A percentile compares a stretch with the other conserved stretches of the same genome.
These are phyloP conservation scores for Paracorniculantispora psalliotae DNA, from an alignment of 2,329 filamentous ascomycete species.

Conservation along the genomic window DNA sequence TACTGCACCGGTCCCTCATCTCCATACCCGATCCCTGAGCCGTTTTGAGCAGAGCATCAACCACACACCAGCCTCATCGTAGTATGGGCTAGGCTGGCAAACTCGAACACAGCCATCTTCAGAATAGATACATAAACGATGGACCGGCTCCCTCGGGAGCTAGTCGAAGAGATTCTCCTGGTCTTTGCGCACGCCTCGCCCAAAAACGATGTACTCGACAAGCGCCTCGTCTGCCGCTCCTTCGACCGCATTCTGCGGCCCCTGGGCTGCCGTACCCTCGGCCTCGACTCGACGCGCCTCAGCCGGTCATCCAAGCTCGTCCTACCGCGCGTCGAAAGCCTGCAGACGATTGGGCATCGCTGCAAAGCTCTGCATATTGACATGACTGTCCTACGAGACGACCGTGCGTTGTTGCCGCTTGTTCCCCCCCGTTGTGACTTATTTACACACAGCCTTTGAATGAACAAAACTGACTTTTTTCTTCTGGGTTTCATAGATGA, in stretches of 20 bases:
- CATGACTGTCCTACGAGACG: slow-evolving; percentile 48
- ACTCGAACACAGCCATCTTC: neutral
- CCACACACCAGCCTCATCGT: neutral
- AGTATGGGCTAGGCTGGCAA: too few relatives aligned
- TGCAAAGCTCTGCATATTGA: slow-evolving; percentile 48
- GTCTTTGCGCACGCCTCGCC: slow-evolving; percentile 35
- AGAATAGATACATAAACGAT: slow-evolving; percentile 22
- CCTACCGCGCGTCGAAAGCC: slow-evolving; percentile 33
- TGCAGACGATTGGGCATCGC: slow-evolving; percentile 42
- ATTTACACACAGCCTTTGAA: too few relatives aligned
- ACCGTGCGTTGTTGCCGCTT: slow-evolving; percentile 38
- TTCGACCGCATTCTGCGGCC: slow-evolving; percentile 45
- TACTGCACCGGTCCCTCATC: neutral
- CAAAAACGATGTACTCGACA: slow-evolving; percentile 40
- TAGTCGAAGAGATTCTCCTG: slow-evolving; percentile 41
- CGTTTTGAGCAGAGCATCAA: neutral
- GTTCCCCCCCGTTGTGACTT: too few relatives aligned
- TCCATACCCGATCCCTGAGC: neutral
- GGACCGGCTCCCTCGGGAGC: slow-evolving; percentile 44
- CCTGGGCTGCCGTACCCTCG: slow-evolving; percentile 41
- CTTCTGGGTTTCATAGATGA: slow-evolving; percentile 35
- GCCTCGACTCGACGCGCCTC: slow-evolving; percentile 46
- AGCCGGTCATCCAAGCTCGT: slow-evolving; percentile 29
- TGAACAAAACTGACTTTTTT: too few relatives aligned
- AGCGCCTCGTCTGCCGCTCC: slow-evolving; percentile 45